Evolutionary conservation across 352 stramenopile species (phyloP).

Genomic region (Thraustotheca clavata): DNA sequence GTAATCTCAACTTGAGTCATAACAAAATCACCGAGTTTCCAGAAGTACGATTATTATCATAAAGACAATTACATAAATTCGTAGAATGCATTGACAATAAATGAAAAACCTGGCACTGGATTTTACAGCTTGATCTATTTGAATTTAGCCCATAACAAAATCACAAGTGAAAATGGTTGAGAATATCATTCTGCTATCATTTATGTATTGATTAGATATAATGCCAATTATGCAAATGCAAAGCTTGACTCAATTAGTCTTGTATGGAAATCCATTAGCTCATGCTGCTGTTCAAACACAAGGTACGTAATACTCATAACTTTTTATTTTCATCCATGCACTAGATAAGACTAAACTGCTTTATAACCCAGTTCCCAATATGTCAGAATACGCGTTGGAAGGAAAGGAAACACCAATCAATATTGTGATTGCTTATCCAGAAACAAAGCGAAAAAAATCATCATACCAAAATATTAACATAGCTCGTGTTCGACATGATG

Average conservation of each 20-base stretch:
- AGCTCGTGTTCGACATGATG: slow-evolving; percentile 10
- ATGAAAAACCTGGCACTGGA: slow-evolving; percentile 48
- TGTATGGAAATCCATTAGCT: slow-evolving; percentile 66
- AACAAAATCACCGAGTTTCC: slow-evolving; percentile 70
- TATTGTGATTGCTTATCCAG: slow-evolving; percentile 52
- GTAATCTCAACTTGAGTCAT: slow-evolving; percentile 69
- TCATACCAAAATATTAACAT: slow-evolving; percentile 73
- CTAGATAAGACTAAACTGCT: slow-evolving; percentile 47
- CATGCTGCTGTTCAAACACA: slow-evolving; percentile 51
- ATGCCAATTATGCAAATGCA: slow-evolving; percentile 39
- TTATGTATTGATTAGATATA: slow-evolving; percentile 26
- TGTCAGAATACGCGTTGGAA: slow-evolving; percentile 33
- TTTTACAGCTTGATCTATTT: slow-evolving; percentile 66
- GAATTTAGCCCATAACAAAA: slow-evolving; percentile 64
- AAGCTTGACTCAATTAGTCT: slow-evolving; percentile 52
- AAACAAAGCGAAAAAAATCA: slow-evolving; percentile 54
- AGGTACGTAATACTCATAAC: background rate
- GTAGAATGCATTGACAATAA: slow-evolving; percentile 29
- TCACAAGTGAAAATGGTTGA: slow-evolving; percentile 36
- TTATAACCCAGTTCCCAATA: slow-evolving; percentile 57
- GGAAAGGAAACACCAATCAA: slow-evolving; percentile 24
- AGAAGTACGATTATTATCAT: slow-evolving; percentile 29
- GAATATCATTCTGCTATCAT: too few species aligned
- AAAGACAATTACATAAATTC: background rate
- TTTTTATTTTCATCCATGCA: background rate